These are phyloP conservation scores for Calonectria hawksworthii DNA, from an alignment of 2,329 filamentous ascomycete genomes.

Conservation along the genomic window DNA sequence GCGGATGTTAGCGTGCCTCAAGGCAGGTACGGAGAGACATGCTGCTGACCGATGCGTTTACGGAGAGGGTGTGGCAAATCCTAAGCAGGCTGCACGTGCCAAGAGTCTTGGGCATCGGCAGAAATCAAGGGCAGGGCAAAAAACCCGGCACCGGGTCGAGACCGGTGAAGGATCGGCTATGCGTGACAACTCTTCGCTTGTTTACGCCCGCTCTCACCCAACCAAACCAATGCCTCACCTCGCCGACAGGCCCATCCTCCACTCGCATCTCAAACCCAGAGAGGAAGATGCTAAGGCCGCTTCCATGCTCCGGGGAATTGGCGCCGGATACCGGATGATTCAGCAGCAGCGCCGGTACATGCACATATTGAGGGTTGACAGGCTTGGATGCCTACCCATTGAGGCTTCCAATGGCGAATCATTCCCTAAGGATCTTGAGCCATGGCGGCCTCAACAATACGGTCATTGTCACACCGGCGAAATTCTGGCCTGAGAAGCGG, in stretches of 20 bases:
- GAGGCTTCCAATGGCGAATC: not conserved
- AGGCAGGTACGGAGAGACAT: not conserved
- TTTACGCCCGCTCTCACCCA: constrained; percentile 35
- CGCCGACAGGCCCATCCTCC: constrained; percentile 31
- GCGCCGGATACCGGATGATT: not conserved
- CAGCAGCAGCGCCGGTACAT: not conserved
- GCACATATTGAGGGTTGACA: not conserved
- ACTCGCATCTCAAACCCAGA: constrained; percentile 44
- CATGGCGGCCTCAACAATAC: not conserved
- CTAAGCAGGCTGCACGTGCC: constrained; percentile 22
- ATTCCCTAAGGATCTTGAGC: not conserved
- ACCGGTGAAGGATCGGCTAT: constrained; percentile 41
- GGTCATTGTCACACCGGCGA: not conserved
- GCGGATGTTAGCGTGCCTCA: not conserved
- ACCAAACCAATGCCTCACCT: constrained; percentile 25
- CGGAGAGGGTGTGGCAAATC: constrained; percentile 17
- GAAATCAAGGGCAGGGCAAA: constrained; percentile 28
- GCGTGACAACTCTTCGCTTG: constrained; percentile 43
- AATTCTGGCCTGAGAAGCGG: not conserved
- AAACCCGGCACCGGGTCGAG: constrained; percentile 25
- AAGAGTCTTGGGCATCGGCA: constrained; percentile 11
- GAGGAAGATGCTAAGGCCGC: constrained; percentile 28
- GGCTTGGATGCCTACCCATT: constrained; percentile 4
- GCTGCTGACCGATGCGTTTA: constrained; percentile 16
- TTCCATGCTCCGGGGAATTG: not conserved